These are phyloP conservation scores for Physcomitrium patens DNA, from an alignment of 225 moss, liverwort and hornwort genomes.

Conservation along the genomic window DNA sequence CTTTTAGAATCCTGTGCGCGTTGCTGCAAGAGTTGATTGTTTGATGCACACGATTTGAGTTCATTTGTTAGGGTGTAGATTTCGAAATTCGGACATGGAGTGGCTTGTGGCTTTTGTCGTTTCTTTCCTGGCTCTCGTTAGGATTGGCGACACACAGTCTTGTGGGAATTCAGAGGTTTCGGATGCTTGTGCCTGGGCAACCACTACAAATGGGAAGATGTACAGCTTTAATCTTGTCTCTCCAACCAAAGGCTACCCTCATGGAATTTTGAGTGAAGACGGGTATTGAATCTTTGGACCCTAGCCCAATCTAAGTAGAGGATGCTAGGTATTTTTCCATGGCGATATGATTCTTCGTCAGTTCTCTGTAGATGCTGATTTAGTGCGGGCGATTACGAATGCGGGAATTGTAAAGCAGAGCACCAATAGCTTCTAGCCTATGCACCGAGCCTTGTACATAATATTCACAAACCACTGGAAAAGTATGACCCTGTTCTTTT, in stretches of 20 bases:
- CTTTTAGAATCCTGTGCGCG: neutral
- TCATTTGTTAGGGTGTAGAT: neutral
- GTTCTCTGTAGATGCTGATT: neutral
- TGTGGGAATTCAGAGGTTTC: constrained; percentile 21
- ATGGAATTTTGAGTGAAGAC: constrained; percentile 39
- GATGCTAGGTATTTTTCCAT: neutral
- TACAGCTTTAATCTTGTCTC: constrained; percentile 42
- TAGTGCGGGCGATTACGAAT: neutral
- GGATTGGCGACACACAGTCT: constrained; percentile 7
- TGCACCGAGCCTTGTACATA: neutral
- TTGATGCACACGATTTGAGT: neutral
- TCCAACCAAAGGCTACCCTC: constrained; percentile 29
- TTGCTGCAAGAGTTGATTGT: neutral
- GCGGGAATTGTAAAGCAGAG: neutral
- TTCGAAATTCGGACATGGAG: neutral
- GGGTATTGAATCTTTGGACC: constrained; percentile 23
- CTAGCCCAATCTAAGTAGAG: neutral
- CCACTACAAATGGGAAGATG: constrained; percentile 28
- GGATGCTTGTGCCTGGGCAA: constrained; percentile 31
- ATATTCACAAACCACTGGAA: neutral
- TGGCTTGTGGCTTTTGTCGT: neutral
- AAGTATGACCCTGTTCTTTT: neutral
- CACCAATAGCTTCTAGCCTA: neutral
- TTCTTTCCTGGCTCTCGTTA: constrained; percentile 2
- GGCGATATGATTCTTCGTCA: neutral